Percentiles rank a stretch among this genome's conserved stretches.
phyloP scores from a whole-genome alignment of 257 asterid species.

The Solanum boliviense region DNA sequence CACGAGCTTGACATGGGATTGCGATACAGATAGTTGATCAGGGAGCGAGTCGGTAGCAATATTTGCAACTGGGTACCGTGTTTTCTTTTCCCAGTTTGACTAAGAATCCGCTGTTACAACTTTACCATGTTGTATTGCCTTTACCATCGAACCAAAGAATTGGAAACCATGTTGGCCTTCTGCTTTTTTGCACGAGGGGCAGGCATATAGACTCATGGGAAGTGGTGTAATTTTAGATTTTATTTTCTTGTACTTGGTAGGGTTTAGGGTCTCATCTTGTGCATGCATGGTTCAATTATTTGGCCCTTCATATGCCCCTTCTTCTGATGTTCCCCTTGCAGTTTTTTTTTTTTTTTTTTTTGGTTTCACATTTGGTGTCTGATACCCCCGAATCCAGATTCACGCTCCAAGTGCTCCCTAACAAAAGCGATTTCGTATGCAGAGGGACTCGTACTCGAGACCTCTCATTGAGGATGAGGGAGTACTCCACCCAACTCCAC shows the following conservation, averaged over 20 bases:
- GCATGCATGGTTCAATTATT: background rate
- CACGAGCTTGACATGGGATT: slow-evolving; percentile 55
- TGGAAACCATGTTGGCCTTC: slow-evolving; percentile 33
- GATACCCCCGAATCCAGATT: background rate
- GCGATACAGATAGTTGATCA: slow-evolving; percentile 31
- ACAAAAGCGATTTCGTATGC: background rate
- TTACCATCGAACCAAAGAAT: background rate
- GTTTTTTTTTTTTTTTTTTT: no score
- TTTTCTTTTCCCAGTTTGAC: background rate
- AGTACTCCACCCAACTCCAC: background rate
- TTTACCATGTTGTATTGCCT: background rate
- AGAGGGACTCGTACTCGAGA: background rate
- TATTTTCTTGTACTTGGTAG: background rate
- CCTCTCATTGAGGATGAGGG: background rate
- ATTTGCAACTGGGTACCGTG: slow-evolving; percentile 35
- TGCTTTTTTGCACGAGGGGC: background rate
- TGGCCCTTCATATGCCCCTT: background rate
- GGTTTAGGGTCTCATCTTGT: background rate
- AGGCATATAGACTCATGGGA: background rate
- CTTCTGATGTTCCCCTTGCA: background rate
- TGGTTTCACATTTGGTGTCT: background rate
- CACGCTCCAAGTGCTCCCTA: background rate
- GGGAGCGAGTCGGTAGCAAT: slow-evolving; percentile 6
- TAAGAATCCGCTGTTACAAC: background rate
- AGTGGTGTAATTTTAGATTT: background rate